Conservation (phyloP, 495 filamentous ascomycete genomes). For the Jackrogersella minutella region DNA sequence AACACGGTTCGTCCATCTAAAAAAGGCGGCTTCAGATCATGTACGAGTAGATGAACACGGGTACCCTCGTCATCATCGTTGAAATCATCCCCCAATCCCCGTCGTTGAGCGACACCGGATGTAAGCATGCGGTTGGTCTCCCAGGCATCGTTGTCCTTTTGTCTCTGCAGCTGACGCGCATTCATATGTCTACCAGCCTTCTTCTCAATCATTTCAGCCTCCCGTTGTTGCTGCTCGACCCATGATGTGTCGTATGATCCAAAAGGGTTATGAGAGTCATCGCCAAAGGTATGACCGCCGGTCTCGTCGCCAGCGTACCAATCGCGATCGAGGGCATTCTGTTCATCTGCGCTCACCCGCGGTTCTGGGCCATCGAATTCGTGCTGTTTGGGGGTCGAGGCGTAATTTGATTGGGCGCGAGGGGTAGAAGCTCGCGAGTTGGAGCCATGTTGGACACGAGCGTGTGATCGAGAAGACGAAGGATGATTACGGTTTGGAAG, state of each 20-base stretch:
- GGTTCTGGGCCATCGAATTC: constrained; percentile 64
- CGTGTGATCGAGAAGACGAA: constrained; percentile 46
- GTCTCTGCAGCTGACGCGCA: constrained; percentile 78
- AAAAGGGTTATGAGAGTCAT: constrained; percentile 69
- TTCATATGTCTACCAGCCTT: constrained; percentile 74
- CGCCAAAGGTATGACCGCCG: constrained; percentile 73
- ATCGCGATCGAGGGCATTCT: constrained; percentile 80
- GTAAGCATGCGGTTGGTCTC: constrained; percentile 99
- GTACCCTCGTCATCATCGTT: constrained; percentile 92
- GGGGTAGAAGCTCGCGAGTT: constrained; percentile 58
- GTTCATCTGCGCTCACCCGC: constrained; percentile 54
- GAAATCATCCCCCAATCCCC: constrained; percentile 81
- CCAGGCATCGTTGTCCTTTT: constrained; percentile 96
- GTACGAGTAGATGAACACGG: constrained; percentile 88
- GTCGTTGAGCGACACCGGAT: constrained; percentile 90
- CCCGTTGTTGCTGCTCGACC: constrained; percentile 73
- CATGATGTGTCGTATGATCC: constrained; percentile 70
- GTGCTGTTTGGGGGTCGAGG: constrained; percentile 58
- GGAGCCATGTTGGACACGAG: constrained; percentile 43
- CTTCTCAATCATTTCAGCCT: constrained; percentile 75
- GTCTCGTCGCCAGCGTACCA: constrained; percentile 87
- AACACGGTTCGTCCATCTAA: constrained; percentile 94
- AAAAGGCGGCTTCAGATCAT: constrained; percentile 95
- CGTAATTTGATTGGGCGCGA: constrained; percentile 53
- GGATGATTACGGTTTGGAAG: constrained; percentile 58